phyloP scores from a whole-genome alignment of 805 yeast genomes.

The Helenozyma rhizophorensis region DNA sequence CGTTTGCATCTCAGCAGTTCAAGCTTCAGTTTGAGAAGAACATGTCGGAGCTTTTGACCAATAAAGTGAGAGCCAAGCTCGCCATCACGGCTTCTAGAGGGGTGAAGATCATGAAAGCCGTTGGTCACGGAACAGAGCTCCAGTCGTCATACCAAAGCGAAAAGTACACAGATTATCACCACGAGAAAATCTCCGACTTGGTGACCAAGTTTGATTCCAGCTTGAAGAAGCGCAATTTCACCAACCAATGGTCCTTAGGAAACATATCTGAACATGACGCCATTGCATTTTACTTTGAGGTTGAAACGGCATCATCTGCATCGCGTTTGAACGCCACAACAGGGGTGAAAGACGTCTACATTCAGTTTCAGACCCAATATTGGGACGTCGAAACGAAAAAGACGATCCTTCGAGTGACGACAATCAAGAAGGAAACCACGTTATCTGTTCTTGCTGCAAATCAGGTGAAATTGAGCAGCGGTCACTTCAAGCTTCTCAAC shows the following conservation, averaged over 20 bases:
- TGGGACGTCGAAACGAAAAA: conserved; percentile 17
- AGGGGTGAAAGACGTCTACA: conserved; percentile 20
- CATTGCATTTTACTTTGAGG: conserved; percentile 29
- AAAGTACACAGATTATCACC: conserved; percentile 17
- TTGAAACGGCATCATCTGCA: conserved; percentile 25
- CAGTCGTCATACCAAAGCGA: conserved; percentile 29
- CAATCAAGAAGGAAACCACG: conserved; percentile 27
- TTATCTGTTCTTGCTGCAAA: conserved; percentile 14
- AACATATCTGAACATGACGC: conserved; percentile 18
- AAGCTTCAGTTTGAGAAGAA: conserved; percentile 10
- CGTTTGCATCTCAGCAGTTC: conserved; percentile 25
- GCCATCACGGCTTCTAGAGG: conserved; percentile 28
- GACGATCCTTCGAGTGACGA: conserved; percentile 29
- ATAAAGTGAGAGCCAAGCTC: conserved; percentile 13
- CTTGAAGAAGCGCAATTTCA: conserved; percentile 27
- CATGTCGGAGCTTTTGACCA: conserved; percentile 1
- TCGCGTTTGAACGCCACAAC: conserved; percentile 8
- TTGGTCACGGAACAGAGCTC: conserved; percentile 30
- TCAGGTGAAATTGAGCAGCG: conserved; percentile 14
- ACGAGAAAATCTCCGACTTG: conserved; percentile 31
- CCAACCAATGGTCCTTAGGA: conserved; percentile 36
- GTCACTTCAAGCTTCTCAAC: conserved; percentile 12
- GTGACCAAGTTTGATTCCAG: conserved; percentile 29
- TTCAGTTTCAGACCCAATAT: conserved; percentile 32
- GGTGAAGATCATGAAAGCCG: conserved; percentile 28